Evolutionary conservation across 2,329 filamentous ascomycete genomes (phyloP), one percentile per base, ranked within the genome.

Genomic region (Phaeophleospora eucalypticola): DNA sequence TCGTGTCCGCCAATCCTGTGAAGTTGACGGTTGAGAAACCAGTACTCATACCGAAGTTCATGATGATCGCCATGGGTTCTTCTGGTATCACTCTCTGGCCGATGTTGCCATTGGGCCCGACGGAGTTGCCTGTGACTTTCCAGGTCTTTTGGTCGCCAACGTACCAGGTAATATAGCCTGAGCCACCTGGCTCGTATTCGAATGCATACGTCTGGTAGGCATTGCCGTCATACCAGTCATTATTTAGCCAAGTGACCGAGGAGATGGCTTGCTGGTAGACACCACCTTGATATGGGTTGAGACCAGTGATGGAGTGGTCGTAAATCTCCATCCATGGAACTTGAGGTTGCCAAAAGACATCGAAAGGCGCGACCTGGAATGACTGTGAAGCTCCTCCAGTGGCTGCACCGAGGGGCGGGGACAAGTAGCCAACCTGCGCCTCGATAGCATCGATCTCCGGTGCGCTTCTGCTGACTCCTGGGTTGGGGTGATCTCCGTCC

Each of bases 391-490:
- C 83, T 16, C 73, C 57, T 29, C 83, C 83, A 40, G 83, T 73
- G 27, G 51, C 59, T n/a, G 71, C 72, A 24, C 68, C 71, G 16
- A 72, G 62, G n/a, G 71, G 68, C 33, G 71, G 68, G 14, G 77
- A 74, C 18, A 83, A 58, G 15, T 72, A 70, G 4, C 66, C 69
- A 12, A 81, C 79, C 56, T 77, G 83, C n/a, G 80, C 84, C 72
- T 87, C 84, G 35, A 87, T 70, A 10, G 77, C 82, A 74, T 87
- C 84, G 51, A 87, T 85, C 71, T 87, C 84, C 0, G 84, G 84
- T 1, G 82, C 80, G 48, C 79, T 80, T 18, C 84, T 77, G 41
- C 83, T 83, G 39, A 71, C 80, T 12, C 84, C 83, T 6, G 78
- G 78, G 17, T 69, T 79, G 3, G 84, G 84, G 60, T 87, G 84